Conservation (phyloP, 495 filamentous ascomycete genomes). For the Apiosordaria backusii region DNA sequence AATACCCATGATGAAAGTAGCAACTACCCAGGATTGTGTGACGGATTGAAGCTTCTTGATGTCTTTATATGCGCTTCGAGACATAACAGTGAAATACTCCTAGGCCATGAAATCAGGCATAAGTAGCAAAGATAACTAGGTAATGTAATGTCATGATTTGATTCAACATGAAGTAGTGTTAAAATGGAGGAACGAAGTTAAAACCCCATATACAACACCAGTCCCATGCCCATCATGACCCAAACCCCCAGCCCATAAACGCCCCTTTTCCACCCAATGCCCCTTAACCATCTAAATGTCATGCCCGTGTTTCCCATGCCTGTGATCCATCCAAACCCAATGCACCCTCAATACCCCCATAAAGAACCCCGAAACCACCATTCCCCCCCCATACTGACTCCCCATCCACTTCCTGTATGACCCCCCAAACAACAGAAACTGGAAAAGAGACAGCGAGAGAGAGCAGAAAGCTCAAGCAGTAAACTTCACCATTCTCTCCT, state of each 20-base stretch:
- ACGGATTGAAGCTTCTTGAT: no score
- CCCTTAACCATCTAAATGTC: not conserved
- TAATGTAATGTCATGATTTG: no score
- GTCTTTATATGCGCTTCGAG: no score
- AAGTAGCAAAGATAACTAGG: not conserved
- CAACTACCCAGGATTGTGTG: no score
- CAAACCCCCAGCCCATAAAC: not conserved
- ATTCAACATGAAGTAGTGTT: not conserved
- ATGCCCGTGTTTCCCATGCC: no score
- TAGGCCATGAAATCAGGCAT: no score
- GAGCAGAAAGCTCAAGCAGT: conserved; percentile 7
- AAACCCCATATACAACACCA: not conserved
- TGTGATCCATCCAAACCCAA: not conserved
- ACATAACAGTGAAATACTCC: no score
- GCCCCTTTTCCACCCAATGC: not conserved
- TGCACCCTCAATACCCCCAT: no score
- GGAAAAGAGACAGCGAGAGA: no score
- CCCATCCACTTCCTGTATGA: no score
- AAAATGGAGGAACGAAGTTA: not conserved
- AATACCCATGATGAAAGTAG: no score
- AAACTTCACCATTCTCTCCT: conserved; percentile 20
- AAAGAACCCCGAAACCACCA: not conserved
- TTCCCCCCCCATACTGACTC: not conserved
- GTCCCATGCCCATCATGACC: not conserved
- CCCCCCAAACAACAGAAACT: not conserved